These are phyloP conservation scores for Tylopilus rubrobrunneus DNA, from an alignment of 768 basidiomycete genomes.

Conservation along the genomic window DNA sequence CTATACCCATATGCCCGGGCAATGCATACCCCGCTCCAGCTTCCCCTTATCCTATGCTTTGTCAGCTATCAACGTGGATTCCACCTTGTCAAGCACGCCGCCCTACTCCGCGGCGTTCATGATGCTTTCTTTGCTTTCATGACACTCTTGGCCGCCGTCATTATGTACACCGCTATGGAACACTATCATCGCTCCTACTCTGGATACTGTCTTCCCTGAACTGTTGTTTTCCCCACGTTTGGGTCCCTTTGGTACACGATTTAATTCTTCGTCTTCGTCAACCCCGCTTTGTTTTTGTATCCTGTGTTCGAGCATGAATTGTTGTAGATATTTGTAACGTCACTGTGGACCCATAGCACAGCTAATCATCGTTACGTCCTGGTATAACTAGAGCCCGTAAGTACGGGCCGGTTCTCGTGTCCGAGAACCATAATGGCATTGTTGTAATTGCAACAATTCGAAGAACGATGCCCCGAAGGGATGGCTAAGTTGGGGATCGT, in stretches of 20 bases:
- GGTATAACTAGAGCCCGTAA: slow-evolving; percentile 47
- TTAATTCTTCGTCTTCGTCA: slow-evolving; percentile 20
- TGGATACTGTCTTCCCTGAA: slow-evolving; percentile 31
- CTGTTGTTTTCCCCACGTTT: slow-evolving; percentile 12
- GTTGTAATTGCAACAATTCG: slow-evolving; percentile 68
- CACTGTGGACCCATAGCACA: slow-evolving; percentile 24
- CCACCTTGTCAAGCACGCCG: slow-evolving; percentile 19
- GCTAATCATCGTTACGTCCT: slow-evolving; percentile 33
- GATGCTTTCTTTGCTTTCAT: slow-evolving; percentile 34
- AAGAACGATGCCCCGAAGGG: slow-evolving; percentile 84
- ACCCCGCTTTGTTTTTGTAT: slow-evolving; percentile 20
- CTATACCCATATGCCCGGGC: slow-evolving; percentile 31
- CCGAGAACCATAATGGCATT: slow-evolving; percentile 58
- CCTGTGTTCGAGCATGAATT: slow-evolving; percentile 18
- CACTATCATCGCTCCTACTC: slow-evolving; percentile 16
- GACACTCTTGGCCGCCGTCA: slow-evolving; percentile 25
- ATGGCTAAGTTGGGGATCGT: slow-evolving; percentile 82
- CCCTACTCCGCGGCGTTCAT: slow-evolving; percentile 29
- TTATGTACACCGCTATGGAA: slow-evolving; percentile 20
- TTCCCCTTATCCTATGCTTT: slow-evolving; percentile 39
- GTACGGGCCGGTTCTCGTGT: slow-evolving; percentile 65
- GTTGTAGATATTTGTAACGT: slow-evolving; percentile 33
- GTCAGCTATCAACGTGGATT: slow-evolving; percentile 33
- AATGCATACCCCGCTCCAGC: slow-evolving; percentile 34
- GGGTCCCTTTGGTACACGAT: slow-evolving; percentile 10